Evolutionary conservation across 805 yeast species (phyloP).

Genomic region (Wickerhamomyces chambardii): DNA sequence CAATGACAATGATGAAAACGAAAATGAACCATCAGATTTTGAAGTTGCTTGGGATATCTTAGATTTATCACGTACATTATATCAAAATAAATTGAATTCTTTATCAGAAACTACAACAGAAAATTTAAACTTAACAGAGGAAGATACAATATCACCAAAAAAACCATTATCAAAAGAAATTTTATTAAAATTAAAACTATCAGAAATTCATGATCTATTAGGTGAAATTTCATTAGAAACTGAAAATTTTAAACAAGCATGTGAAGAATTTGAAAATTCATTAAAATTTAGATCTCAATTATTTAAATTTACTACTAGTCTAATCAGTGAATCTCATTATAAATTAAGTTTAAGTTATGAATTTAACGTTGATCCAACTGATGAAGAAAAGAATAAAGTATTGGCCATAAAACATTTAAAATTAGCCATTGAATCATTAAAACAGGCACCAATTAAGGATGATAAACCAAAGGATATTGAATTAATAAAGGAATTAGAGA

Average conservation of each 20-base stretch:
- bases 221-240: conserved; percentile 91
- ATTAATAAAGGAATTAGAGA: conserved; percentile 44
- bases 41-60: conserved; percentile 85
- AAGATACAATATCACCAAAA: conserved; percentile 20
- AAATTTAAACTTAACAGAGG: conserved; percentile 2
- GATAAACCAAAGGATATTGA: conserved; percentile 28
- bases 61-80: conserved; percentile 67
- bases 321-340: conserved; percentile 73
- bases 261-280: conserved; percentile 54
- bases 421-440: conserved; percentile 42
- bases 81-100: conserved; percentile 28
- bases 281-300: conserved; percentile 44
- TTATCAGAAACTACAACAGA: conserved; percentile 7
- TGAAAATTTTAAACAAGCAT: conserved; percentile 78
- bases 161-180: conserved; percentile 8
- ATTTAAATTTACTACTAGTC: conserved; percentile 38
- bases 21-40: conserved; percentile 58
- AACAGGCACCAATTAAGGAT: conserved; percentile 27
- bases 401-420: conserved; percentile 44
- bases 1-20: conserved; percentile 19
- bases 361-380: conserved; percentile 46
- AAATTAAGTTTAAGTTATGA: conserved; percentile 76
- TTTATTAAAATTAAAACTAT: conserved; percentile 40
- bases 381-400: conserved; percentile 25
- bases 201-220: conserved; percentile 67